Conservation (phyloP, 257 asterid species). For the Solanum sejunctum region DNA sequence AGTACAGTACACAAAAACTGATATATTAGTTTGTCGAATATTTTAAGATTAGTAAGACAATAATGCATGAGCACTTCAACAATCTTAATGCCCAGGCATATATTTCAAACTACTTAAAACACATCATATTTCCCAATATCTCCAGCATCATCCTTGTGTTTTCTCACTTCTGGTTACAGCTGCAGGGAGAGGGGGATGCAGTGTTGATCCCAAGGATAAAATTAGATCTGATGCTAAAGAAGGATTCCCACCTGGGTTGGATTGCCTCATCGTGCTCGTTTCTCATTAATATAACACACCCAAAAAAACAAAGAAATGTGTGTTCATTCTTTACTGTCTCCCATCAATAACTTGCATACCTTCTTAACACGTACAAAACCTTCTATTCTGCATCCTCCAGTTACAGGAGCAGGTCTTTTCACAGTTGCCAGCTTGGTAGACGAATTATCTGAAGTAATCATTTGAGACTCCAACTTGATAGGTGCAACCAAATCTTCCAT, state of each 20-base stretch:
- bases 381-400: constrained; percentile 96
- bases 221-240: neutral
- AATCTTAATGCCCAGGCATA: neutral
- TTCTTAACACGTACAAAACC: constrained; percentile 95
- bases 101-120: neutral
- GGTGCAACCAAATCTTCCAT: constrained; percentile 84
- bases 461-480: constrained; percentile 45
- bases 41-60: neutral
- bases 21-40: neutral
- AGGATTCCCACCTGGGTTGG: neutral
- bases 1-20: neutral
- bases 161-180: neutral
- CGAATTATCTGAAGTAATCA: constrained; percentile 28
- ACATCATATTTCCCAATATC: neutral
- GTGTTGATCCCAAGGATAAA: neutral
- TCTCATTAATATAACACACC: neutral
- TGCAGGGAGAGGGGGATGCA: neutral
- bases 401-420: constrained; percentile 78
- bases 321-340: neutral
- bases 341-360: constrained; percentile 25
- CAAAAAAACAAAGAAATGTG: neutral
- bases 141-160: neutral
- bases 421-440: constrained; percentile 25
- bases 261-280: neutral
- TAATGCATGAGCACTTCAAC: neutral